phyloP scores from a whole-genome alignment of 192 early-diverging fungal species.

The Rhizophagus sp. region DNA sequence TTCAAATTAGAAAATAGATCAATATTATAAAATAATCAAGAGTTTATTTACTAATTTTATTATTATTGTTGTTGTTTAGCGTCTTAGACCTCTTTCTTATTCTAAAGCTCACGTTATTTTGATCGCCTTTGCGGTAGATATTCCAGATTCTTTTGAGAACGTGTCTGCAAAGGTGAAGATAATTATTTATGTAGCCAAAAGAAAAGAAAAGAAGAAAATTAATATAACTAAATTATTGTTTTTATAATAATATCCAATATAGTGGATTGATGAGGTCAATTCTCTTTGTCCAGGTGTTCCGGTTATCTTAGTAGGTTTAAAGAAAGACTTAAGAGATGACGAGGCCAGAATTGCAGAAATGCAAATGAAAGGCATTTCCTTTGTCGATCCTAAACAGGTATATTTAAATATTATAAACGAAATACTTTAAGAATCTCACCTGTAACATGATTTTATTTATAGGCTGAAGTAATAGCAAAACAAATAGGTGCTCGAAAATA shows the following conservation, averaged over 20 bases:
- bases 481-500: slow-evolving; percentile 78
- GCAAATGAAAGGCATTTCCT: slow-evolving; percentile 62
- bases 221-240: neutral
- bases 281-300: slow-evolving; percentile 83
- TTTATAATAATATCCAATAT: neutral
- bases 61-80: slow-evolving; percentile 48
- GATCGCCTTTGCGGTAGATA: slow-evolving; percentile 89
- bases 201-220: neutral
- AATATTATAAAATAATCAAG: no score
- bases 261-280: slow-evolving; percentile 89
- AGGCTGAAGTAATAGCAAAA: slow-evolving; percentile 68
- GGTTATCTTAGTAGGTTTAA: slow-evolving; percentile 85
- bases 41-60: neutral
- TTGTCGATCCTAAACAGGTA: slow-evolving; percentile 75
- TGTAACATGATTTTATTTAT: neutral
- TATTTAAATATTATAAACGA: neutral
- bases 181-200: no score
- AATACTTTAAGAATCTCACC: neutral
- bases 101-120: slow-evolving; percentile 92
- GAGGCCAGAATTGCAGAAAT: slow-evolving; percentile 66
- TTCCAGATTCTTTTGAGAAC: slow-evolving; percentile 81
- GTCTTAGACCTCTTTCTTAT: slow-evolving; percentile 90
- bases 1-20: neutral
- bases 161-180: slow-evolving; percentile 62
- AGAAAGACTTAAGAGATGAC: slow-evolving; percentile 87